Evolutionary conservation across 1,139 yeast genomes (phyloP).

Genomic region (Nakaseomyces uthaithaninus): DNA sequence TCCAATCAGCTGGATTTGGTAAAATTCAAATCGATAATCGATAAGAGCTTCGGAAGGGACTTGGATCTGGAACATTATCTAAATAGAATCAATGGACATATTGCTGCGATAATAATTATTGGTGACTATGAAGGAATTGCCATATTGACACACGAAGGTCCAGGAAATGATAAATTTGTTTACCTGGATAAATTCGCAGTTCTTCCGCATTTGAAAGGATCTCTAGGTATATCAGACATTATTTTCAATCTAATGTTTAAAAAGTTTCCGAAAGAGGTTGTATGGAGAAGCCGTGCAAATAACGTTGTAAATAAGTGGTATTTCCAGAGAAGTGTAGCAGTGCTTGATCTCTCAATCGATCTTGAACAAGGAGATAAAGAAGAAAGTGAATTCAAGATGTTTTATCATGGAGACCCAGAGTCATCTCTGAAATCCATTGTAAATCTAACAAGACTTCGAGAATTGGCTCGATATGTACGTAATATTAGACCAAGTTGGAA

Average conservation of each 20-base stretch:
- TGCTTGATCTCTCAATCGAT: constrained; percentile 38
- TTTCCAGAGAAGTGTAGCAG: constrained; percentile 79
- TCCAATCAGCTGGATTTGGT: constrained; percentile 43
- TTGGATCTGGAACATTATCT: constrained; percentile 62
- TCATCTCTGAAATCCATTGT: constrained; percentile 14
- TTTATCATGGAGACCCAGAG: constrained; percentile 28
- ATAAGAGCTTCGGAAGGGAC: constrained; percentile 68
- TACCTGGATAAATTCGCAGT: constrained; percentile 94
- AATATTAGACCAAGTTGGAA: constrained; percentile 33
- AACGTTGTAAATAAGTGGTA: constrained; percentile 98
- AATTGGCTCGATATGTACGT: constrained; percentile 26
- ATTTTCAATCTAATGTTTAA: constrained; percentile 72
- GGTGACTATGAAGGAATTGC: constrained; percentile 98
- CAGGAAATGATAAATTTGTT: constrained; percentile 35
- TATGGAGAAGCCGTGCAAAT: constrained; percentile 80
- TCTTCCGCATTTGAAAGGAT: constrained; percentile 71
- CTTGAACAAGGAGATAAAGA: constrained; percentile 26
- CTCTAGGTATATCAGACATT: constrained; percentile 88
- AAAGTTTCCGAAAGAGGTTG: constrained; percentile 61
- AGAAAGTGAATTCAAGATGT: constrained; percentile 29
- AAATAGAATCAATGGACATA: constrained; percentile 49
- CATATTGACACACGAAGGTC: constrained; percentile 69
- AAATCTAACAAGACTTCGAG: constrained; percentile 19
- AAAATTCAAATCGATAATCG: constrained; percentile 53
- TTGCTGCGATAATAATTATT: constrained; percentile 73